Conservation (phyloP, 495 filamentous ascomycete genomes). For the Hypoxylon crocopeplum region DNA sequence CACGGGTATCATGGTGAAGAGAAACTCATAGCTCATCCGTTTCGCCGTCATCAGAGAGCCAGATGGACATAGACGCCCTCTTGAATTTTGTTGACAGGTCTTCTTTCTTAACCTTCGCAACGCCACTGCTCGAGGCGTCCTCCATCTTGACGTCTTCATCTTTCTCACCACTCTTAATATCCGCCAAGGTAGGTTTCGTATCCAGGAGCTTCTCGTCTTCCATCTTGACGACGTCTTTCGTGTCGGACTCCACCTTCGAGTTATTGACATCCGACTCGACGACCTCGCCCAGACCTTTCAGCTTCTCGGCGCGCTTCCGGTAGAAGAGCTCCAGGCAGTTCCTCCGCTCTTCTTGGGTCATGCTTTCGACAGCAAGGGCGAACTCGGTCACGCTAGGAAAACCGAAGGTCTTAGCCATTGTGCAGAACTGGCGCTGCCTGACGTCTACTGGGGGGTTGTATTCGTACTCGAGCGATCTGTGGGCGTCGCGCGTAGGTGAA, state of each 20-base stretch:
- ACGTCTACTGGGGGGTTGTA: conserved; percentile 82
- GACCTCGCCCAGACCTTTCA: conserved; percentile 34
- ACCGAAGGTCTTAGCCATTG: conserved; percentile 82
- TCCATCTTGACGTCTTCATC: conserved; percentile 6
- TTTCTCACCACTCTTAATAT: not conserved
- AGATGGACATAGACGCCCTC: conserved; percentile 32
- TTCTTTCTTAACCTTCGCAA: conserved; percentile 18
- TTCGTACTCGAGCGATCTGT: conserved; percentile 59
- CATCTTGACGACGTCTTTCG: conserved; percentile 12
- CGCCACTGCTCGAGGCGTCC: not conserved
- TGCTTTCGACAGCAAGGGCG: conserved; percentile 90
- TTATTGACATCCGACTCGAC: conserved; percentile 1
- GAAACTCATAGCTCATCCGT: conserved; percentile 35
- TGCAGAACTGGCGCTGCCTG: conserved; percentile 84
- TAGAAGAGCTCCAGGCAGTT: conserved; percentile 87
- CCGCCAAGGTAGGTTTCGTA: not conserved
- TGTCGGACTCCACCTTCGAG: conserved; percentile 9
- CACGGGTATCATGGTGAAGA: conserved; percentile 4
- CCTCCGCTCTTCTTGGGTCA: conserved; percentile 85
- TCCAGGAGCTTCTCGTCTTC: conserved; percentile 11
- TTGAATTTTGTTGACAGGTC: not conserved
- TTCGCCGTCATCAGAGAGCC: conserved; percentile 38
- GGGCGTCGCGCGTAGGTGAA: conserved; percentile 4
- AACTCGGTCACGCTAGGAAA: conserved; percentile 82
- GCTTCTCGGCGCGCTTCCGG: conserved; percentile 49